Evolutionary conservation across 1,139 yeast species (phyloP), one percentile per base, ranked within the genome.

Genomic region (Blastobotrys apis): DNA sequence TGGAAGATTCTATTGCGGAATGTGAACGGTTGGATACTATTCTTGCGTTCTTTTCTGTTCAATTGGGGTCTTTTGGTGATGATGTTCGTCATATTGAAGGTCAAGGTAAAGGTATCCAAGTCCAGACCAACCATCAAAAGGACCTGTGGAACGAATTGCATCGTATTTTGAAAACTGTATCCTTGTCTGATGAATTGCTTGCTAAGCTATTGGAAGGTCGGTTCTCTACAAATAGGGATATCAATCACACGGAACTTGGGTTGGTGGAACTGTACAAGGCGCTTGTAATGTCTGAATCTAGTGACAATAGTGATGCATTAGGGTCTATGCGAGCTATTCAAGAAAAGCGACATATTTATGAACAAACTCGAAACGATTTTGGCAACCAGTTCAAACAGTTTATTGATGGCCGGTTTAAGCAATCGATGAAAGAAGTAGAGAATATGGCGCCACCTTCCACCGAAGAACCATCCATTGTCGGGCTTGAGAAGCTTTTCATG

Each of bases 71-170:
- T 4, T 73, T 86, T 41, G 75, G 81, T 3, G 78, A 78, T 5
- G 92, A 84, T 49, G 78, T 88, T 42, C 74, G 76, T 39, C 75
- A 74, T 44, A 81, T 88, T 41, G 96, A 88, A 59, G 71, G 73
- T 35, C 85, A 84, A 57, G 81, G 88, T 1, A 80, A 81, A 55
- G 96, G 96, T 41, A 66, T 88, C 27, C 97, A 90, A 64, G 84
- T 88, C 3, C 83, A 81, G 55, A 79, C 92, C 4, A 81, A 86
- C 32, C 90, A 90, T 63, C 86, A 85, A 62, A 85, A 85, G 56
- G 64, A 74, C 17, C 69, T 90, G 33, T 82, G 80, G 72, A 77
- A 75, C 43, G 92, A 85, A 47, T 72, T 88, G 47, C 75, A 77
- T 44, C 75, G 74, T n/a, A 72, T 87, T 41, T 66, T 87, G 48